A percentile compares a stretch with the other conserved stretches of the same genome.
These are phyloP conservation scores for Ottelia alismoides DNA, from an alignment of 106 monocot genomes.

Conservation along the genomic window DNA sequence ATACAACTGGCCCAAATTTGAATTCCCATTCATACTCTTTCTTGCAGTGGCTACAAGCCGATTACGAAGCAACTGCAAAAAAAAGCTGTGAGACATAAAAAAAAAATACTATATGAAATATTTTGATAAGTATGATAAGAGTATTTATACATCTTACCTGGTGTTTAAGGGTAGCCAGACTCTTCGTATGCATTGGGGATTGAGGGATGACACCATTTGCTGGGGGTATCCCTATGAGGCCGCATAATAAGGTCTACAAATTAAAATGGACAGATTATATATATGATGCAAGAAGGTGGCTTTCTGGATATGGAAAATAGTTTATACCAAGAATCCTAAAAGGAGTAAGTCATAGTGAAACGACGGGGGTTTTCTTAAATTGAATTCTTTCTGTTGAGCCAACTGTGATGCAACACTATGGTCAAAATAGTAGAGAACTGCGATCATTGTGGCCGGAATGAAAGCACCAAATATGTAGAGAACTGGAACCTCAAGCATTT, in stretches of 20 bases:
- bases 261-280: background rate
- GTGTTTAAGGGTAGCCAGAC: constrained; percentile 75
- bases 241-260: constrained; percentile 58
- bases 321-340: constrained; percentile 41
- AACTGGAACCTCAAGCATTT: constrained; percentile 61
- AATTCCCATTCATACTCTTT: constrained; percentile 44
- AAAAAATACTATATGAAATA: no score
- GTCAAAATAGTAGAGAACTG: constrained; percentile 80
- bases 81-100: constrained; percentile 7
- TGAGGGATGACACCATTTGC: constrained; percentile 87
- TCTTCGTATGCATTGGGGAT: constrained; percentile 89
- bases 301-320: background rate
- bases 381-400: constrained; percentile 82
- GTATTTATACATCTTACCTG: constrained; percentile 41
- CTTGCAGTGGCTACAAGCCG: constrained; percentile 45
- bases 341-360: constrained; percentile 86
- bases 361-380: constrained; percentile 79
- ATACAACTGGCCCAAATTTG: constrained; percentile 70
- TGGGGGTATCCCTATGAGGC: constrained; percentile 75
- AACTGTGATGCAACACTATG: constrained; percentile 87
- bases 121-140: no score
- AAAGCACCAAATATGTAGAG: constrained; percentile 83
- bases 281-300: background rate
- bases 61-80: no score
- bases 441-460: constrained; percentile 85